Base-by-base conservation (phyloP, 768 basidiomycete species). In the Pulveroboletus sp. region DNA sequence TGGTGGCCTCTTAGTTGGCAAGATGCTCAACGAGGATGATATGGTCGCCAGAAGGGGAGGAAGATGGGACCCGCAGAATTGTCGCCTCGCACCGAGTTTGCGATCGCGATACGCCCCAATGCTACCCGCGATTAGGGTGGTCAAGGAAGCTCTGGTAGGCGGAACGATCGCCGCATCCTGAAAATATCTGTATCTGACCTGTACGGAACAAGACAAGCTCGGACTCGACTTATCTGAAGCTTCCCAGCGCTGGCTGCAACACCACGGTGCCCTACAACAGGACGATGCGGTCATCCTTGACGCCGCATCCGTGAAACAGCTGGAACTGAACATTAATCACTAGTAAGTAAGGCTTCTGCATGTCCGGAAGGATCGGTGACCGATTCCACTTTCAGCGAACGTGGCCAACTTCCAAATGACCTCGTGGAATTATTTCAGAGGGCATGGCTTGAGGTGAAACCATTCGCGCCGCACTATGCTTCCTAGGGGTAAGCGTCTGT, bases 241-340 rank as follows among this genome's bases (percentile, higher is more conserved):
- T 2, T 44, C 56, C 3, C 43, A 47, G 10, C 47, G 50, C 10
- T 55, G 55, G 57, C 27, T 63, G 19, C 54, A 62, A 34, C 43
- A 55, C 27, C 60, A 62, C 46, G 60, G 63, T 22, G 41, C 16
- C 3, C 49, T 56, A n/a, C 39, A 47, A 47, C 43, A 51, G 36
- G 60, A 39, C 5, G 59, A 70, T 54, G 58, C 50, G 34, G 60
- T 74, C 56, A 64, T 76, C 48, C 63, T 77, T 47, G 72, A 73
- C 13, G 72, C 72, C 10, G 56, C 63, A 41, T 64, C 60, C 5
- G 53, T 62, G 43, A 55, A 60, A 43, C 73, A 76, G 35, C 54
- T 76, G 26, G 71, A 72, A 60, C 56, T 52, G 32, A 55, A 55
- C 42, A 45, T 56, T 3, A 55, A 49, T 48, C 55, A 61, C 45